Evolutionary conservation across 1,139 yeast genomes (phyloP), one percentile per base, ranked within the genome.

Genomic region (Yamadazyma songkhlaensis): DNA sequence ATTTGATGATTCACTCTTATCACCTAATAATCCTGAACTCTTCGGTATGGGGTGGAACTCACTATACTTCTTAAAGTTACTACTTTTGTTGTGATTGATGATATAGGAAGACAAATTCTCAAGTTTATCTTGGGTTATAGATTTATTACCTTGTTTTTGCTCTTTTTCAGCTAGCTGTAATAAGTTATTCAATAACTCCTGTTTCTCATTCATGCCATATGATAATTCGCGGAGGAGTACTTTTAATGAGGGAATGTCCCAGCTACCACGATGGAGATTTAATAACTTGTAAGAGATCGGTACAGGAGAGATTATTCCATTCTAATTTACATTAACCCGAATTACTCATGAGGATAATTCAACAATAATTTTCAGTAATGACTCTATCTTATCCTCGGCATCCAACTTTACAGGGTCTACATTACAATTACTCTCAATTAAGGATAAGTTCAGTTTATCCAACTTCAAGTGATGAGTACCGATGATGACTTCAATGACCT

Each of bases 81-180:
- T 42, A 22, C 29, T 36, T 25, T 38, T 25, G 21, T 42, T 43
- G 27, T 50, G 49, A 12, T 49, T 35, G 20, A 48, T 44, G 27
- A 57, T 43, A 43, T 53, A 53, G n/a, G 42, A 42, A 14, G 58
- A 53, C 35, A 64, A 49, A 25, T 54, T 55, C 35, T 59, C 51
- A 21, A 66, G 45, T 30, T 64, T 65, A 20, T 63, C 70, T 31
- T 57, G 47, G 3, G 69, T 62, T 11, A 66, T 53, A 5, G 67
- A 53, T 14, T 46, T 52, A 42, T 66, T 65, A 6, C 72, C 72
- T 36, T 48, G 59, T 31, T 53, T 47, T 36, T 60, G 59, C 46
- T 66, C 71, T 39, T 54, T 56, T 40, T 59, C 59, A 5, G 67
- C 68, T 35, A 66, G 39, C 37, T 45, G 46, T 21, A 65, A 45